Conservation (phyloP, 768 basidiomycete species). For the Auriculariales sp. region DNA sequence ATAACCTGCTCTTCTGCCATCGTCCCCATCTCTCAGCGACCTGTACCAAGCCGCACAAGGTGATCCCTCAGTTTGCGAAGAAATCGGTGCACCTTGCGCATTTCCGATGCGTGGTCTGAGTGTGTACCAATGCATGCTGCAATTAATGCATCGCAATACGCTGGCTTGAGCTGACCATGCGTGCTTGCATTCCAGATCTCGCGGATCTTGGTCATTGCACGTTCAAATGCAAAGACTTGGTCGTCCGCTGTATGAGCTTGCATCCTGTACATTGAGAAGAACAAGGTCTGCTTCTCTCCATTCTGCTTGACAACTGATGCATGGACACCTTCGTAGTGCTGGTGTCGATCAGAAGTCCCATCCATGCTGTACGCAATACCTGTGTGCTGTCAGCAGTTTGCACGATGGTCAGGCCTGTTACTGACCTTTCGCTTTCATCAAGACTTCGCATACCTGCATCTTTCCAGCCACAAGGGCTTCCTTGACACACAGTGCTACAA, state of each 20-base stretch:
- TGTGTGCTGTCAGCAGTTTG: not conserved
- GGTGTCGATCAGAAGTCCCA: not conserved
- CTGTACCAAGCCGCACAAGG: not conserved
- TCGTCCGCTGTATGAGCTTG: not conserved
- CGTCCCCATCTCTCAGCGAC: not conserved
- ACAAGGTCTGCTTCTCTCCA: not conserved
- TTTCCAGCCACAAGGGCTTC: not conserved
- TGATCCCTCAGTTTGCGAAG: constrained; percentile 4
- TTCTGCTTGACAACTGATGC: not conserved
- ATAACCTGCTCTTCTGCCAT: not conserved
- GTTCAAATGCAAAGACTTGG: not conserved
- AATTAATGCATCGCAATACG: not conserved
- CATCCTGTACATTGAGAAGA: not conserved
- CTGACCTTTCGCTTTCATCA: not conserved
- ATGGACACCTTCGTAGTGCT: not conserved
- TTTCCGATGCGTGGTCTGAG: constrained; percentile 19
- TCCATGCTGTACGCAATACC: not conserved
- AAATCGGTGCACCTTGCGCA: constrained; percentile 12
- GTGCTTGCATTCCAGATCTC: not conserved
- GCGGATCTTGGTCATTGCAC: not conserved
- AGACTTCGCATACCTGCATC: not conserved
- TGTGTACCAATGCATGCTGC: constrained; percentile 4
- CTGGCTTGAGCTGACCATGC: not conserved
- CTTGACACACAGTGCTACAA: not conserved
- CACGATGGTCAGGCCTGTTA: not conserved